These are phyloP conservation scores for Ogataea pignaliae DNA, from an alignment of 805 yeast species.

Conservation along the genomic window DNA sequence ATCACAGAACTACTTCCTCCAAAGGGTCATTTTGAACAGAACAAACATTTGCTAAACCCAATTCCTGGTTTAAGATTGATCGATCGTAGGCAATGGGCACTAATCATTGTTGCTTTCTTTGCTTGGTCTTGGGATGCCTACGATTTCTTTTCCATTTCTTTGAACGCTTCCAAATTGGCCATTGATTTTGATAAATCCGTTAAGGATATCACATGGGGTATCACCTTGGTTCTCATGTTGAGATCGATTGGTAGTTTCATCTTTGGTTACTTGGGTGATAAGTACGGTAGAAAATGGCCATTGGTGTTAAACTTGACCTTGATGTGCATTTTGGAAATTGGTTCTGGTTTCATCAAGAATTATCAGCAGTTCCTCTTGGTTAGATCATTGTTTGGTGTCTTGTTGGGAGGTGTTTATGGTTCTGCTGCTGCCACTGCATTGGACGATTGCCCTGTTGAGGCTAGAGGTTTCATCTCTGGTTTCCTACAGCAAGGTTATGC, in stretches of 20 bases:
- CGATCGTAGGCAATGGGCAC: conserved; percentile 51
- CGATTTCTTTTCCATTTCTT: conserved; percentile 56
- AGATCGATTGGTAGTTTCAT: conserved; percentile 61
- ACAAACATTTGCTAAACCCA: conserved; percentile 53
- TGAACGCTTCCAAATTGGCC: conserved; percentile 47
- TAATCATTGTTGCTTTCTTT: conserved; percentile 46
- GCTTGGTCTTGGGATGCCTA: conserved; percentile 68
- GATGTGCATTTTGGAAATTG: conserved; percentile 53
- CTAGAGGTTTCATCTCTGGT: conserved; percentile 60
- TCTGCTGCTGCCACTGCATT: conserved; percentile 50
- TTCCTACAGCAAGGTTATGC: conserved; percentile 80
- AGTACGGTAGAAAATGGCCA: conserved; percentile 60
- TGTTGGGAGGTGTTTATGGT: conserved; percentile 56
- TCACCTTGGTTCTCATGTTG: conserved; percentile 63
- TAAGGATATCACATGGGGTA: conserved; percentile 59
- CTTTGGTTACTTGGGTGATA: conserved; percentile 59
- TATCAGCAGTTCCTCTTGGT: conserved; percentile 57
- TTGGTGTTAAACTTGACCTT: conserved; percentile 40
- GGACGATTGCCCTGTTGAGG: conserved; percentile 48
- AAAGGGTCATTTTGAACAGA: conserved; percentile 33
- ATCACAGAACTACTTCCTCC: conserved; percentile 47
- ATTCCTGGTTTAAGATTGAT: conserved; percentile 49
- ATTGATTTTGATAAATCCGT: conserved; percentile 38
- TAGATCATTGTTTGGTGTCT: conserved; percentile 57
- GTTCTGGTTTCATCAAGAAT: conserved; percentile 57